Conservation (phyloP, 164 flowering plant species). For the Kalanchoe fedtschenkoi region DNA sequence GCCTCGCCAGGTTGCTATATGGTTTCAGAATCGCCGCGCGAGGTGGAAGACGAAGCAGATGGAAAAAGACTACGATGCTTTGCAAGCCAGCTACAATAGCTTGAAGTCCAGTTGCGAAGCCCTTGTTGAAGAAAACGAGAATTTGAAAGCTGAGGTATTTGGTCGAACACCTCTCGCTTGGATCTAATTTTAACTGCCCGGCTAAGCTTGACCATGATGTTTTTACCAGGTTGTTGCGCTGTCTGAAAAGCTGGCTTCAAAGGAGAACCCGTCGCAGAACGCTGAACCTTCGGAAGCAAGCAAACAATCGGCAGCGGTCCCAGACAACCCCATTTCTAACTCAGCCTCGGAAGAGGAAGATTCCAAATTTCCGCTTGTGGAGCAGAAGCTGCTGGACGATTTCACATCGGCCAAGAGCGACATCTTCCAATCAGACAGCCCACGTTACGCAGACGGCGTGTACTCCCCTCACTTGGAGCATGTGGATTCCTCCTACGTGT, state of each 20-base stretch:
- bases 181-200: too few relatives aligned
- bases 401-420: conserved; percentile 5
- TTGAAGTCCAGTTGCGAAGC: conserved; percentile 52
- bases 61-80: conserved; percentile 32
- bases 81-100: conserved; percentile 29
- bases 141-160: conserved; percentile 50
- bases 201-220: too few relatives aligned
- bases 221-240: background rate
- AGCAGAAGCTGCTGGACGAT: background rate
- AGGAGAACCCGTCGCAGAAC: background rate
- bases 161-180: too few relatives aligned
- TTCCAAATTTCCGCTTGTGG: background rate
- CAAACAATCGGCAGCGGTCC: background rate
- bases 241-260: background rate
- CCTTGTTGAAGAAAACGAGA: conserved; percentile 52
- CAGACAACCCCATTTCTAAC: background rate
- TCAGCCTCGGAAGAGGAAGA: background rate
- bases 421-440: background rate
- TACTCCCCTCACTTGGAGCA: background rate
- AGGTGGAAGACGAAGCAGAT: conserved; percentile 45
- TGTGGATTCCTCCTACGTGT: conserved; percentile 4
- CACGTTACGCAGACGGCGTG: background rate
- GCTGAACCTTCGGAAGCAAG: background rate
- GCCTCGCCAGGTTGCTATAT: conserved; percentile 65
- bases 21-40: conserved; percentile 52